Evolutionary conservation across 169 alveolate species (phyloP), one percentile per base, ranked within the genome.

Genomic region (Eimeria falciformis): DNA sequence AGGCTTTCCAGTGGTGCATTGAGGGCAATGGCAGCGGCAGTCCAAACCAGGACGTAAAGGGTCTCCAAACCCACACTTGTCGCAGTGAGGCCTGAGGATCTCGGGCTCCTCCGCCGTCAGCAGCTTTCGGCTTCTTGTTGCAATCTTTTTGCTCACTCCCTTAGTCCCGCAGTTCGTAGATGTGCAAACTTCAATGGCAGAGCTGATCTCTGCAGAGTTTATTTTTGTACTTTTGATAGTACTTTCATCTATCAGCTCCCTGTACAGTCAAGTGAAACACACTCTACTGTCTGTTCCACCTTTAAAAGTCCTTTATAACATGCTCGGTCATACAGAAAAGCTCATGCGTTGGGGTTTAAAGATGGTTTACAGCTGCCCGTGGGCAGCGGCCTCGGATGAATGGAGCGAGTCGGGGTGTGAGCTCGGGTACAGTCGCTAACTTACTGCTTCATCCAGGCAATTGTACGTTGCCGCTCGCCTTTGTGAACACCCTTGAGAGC

Each of bases 21-120:
- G 88, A 12, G 69, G 71, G 88, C 88, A 79, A 53, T 79, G 88
- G 73, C 88, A 79, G 25, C 88, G 88, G 88, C 88, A 79, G 88
- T 79, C 88, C 73, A 79, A 71, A 27, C 88, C 88, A 33, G 88
- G 73, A 29, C 88, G 47, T 47, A 79, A 29, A 12, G 88, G 73
- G 73, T 79, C 88, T 68, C 88, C 88, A 79, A 25, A 53, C 53
- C 88, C 88, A 40, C 88, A 79, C 40, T 79, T 79, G 11, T 79
- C 88, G 75, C 88, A 79, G 88, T 79, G 88, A 50, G 88, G 88
- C 69, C 88, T 46, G 1, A 79, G 88, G 29, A 79, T 71, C 21
- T 79, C 88, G n/a, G 88, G 88, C 47, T 53, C 88, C 33, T 79
- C 88, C 21, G 88, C 66, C 4, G 73, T 50, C 73, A 79, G 27